Conservation (phyloP, 2,329 filamentous ascomycete species). For the Triangularia verruculosa region DNA sequence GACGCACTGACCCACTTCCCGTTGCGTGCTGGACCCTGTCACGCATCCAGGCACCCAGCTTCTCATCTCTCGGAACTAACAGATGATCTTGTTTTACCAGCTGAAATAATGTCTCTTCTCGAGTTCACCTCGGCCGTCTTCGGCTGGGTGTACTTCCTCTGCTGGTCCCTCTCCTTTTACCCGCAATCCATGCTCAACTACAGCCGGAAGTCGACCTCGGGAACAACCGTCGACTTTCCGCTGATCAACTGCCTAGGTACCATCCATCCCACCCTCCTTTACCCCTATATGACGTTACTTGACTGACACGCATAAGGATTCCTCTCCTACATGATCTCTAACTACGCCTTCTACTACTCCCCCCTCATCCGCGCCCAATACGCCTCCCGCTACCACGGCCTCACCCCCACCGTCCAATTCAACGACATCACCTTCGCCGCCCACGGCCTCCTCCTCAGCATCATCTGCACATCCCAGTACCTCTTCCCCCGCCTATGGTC, state of each 20-base stretch:
- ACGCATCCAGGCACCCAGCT: too few relatives aligned
- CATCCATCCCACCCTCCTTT: neutral
- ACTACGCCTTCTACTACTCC: slow-evolving; percentile 73
- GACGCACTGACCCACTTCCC: neutral
- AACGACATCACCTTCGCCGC: slow-evolving; percentile 89
- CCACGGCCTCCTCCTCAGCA: slow-evolving; percentile 72
- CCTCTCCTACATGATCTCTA: slow-evolving; percentile 72
- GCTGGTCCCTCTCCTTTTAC: slow-evolving; percentile 90
- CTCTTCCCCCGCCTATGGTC: slow-evolving; percentile 72
- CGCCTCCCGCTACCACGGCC: slow-evolving; percentile 70
- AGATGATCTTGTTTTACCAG: too few relatives aligned
- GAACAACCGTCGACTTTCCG: slow-evolving; percentile 85
- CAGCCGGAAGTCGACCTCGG: slow-evolving; percentile 70
- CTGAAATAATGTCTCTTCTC: slow-evolving; percentile 37
- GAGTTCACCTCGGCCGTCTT: slow-evolving; percentile 54
- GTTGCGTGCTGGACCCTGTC: neutral
- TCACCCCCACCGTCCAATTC: slow-evolving; percentile 78
- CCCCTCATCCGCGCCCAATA: slow-evolving; percentile 77
- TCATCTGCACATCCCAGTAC: slow-evolving; percentile 73
- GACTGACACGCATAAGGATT: slow-evolving; percentile 52
- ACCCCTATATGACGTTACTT: neutral
- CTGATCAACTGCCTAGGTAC: slow-evolving; percentile 65
- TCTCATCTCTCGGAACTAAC: too few relatives aligned
- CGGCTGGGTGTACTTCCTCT: slow-evolving; percentile 72
- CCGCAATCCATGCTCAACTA: slow-evolving; percentile 83